Base-by-base conservation (phyloP, 2,329 filamentous ascomycete genomes). In the Daldinia eschscholtzii region DNA sequence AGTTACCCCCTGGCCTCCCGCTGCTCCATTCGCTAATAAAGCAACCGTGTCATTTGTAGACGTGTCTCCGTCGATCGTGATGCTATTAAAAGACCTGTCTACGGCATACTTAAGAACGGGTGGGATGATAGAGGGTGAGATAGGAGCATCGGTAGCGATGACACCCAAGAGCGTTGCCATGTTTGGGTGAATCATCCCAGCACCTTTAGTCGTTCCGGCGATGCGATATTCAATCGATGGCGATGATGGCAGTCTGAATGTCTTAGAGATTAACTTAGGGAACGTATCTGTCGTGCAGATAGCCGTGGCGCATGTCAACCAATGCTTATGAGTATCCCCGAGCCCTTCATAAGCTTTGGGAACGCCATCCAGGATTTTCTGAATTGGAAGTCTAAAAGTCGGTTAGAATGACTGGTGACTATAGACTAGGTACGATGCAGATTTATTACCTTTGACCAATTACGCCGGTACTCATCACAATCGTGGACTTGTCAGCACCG, bases 201-300 rank as follows among this genome's bases (percentile, higher is more conserved):
- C 96, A 64, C 96, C 96, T 84, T 99, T 99, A 76, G 95, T 97
- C 89, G 97, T 97, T 74, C 96, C 96, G 12, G 93, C 94, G 57
- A 99, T 91, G 74, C 88, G 87, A 83, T 97, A 99, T 79, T 91
- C 90, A 57, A 89, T 84, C 18, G 85, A 85, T 0, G 92, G 89
- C 3, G 92, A 92, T 1, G 92, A 94, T 3, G 96, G 94, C 35
- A 99, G 88, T 30, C 85, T 89, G 81, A 98, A 99, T 13, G 89
- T 89, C 73, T 88, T 89, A 20, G 94, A 98, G 74, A 95, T 86
- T 71, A 99, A 90, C 83, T 99, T 99, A 66, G 96, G 96, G 80
- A 99, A 99, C 3, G 96, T 98, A 81, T 99, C 96, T 15, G 96
- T 99, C 12, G 96, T 99, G 86, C 95, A 98, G 78, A 99, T 98